Conservation (phyloP, 2,329 filamentous ascomycete genomes). For the Xylariaceae sp. region DNA sequence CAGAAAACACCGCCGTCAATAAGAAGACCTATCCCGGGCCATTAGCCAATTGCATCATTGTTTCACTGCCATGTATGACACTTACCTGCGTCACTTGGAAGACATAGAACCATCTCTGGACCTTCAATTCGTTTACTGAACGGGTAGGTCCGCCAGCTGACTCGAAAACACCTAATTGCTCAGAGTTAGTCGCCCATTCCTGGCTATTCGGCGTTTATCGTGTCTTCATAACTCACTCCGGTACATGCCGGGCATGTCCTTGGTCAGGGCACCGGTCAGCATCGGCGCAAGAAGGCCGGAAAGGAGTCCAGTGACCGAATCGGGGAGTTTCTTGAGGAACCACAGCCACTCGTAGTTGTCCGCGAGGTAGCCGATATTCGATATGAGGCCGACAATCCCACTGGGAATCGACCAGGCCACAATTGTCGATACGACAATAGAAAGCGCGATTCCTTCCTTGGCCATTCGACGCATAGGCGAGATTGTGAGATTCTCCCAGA, state of each 20-base stretch:
- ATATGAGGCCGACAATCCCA: conserved; percentile 75
- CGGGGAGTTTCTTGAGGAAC: conserved; percentile 70
- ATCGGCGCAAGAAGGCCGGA: conserved; percentile 78
- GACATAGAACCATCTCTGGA: conserved; percentile 74
- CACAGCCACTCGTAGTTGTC: conserved; percentile 60
- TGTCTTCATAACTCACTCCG: conserved; percentile 48
- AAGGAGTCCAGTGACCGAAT: conserved; percentile 66
- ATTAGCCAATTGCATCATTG: conserved; percentile 1
- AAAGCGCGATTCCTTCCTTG: conserved; percentile 51
- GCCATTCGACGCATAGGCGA: conserved; percentile 31
- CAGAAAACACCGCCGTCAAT: conserved; percentile 70
- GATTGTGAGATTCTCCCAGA: conserved; percentile 73
- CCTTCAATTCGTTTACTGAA: conserved; percentile 67
- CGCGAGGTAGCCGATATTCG: conserved; percentile 70
- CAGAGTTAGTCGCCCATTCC: background rate
- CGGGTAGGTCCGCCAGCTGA: conserved; percentile 65
- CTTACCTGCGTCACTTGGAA: conserved; percentile 61
- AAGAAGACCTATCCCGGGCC: conserved; percentile 67
- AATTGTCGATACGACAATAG: conserved; percentile 65
- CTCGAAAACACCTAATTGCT: conserved; percentile 56
- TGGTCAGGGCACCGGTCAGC: conserved; percentile 74
- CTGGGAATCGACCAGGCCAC: conserved; percentile 79
- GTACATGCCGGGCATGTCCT: conserved; percentile 71
- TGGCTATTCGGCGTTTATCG: background rate
- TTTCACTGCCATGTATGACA: background rate